Base-by-base conservation (phyloP, 495 filamentous ascomycete genomes). In the Neurospora sp. region DNA sequence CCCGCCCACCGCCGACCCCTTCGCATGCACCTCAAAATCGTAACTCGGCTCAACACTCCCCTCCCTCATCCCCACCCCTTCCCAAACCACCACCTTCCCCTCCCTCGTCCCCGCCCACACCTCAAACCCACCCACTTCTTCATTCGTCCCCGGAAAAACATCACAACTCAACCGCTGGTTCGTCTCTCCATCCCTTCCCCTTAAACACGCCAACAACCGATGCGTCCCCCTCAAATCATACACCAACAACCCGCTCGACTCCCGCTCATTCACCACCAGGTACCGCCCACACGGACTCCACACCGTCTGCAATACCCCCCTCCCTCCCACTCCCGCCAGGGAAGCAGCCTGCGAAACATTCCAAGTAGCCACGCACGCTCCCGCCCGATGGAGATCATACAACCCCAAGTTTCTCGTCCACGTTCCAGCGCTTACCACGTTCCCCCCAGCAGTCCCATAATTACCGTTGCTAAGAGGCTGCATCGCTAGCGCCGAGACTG, bases 201-300 rank as follows among this genome's bases (percentile, higher is more conserved):
- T 83, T 70, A 98, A 83, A 82, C 87, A 89, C 18, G 89, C 90
- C 8, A 99, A 82, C 76, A 91, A 80, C 75, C 88, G 85, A 1
- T 91, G 87, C 9, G 88, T 88, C 6, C 91, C 91, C 16, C 96
- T 87, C 38, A 98, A 84, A 82, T 99, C 96, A 82, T 94, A 98
- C 3, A 97, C 86, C 69, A 92, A 79, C 10, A 97, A 79, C 7
- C 89, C 91, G 45, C 87, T 85, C 69, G 93, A 91, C 76, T 88
- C 89, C 41, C 96, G 87, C 84, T 98, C 96, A n/a, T 89, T 91
- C 18, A 97, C 88, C 76, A 93, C 90, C 40, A 99, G 81, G 81
- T 97, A 98, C 73, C 89, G 84, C n/a, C 93, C 95, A 83, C 93
- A 95, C 0, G 89, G 87, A 75, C 92, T 95, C 94, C 93, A 97